phyloP scores from a whole-genome alignment of 495 filamentous ascomycete species.

The Platismatia glauca region DNA sequence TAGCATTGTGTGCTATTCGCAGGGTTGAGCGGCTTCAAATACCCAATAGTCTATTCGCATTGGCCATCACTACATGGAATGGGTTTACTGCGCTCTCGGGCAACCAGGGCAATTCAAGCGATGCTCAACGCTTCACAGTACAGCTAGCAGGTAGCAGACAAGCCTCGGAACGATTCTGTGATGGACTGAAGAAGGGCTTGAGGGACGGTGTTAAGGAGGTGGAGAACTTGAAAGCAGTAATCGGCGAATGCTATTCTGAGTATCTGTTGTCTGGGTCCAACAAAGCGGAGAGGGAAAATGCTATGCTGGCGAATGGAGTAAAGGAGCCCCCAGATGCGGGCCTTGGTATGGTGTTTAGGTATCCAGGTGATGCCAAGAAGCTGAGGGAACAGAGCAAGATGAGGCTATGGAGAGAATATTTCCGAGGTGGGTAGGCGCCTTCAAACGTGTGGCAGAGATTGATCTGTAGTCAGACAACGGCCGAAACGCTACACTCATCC shows the following conservation, averaged over 20 bases:
- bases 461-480: constrained; percentile 61
- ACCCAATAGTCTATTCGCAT: constrained; percentile 81
- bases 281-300: constrained; percentile 32
- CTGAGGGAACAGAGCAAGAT: constrained; percentile 94
- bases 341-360: constrained; percentile 84
- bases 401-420: constrained; percentile 91
- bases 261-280: constrained; percentile 59
- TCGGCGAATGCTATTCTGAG: constrained; percentile 84
- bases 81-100: constrained; percentile 45
- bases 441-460: background rate
- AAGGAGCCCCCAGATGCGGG: constrained; percentile 81
- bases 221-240: constrained; percentile 66
- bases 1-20: constrained; percentile 86
- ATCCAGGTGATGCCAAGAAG: constrained; percentile 94
- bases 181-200: constrained; percentile 82
- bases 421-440: constrained; percentile 49
- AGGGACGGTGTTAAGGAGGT: constrained; percentile 79
- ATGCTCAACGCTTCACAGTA: constrained; percentile 75
- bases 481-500: constrained; percentile 80
- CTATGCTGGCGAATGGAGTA: constrained; percentile 31
- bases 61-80: constrained; percentile 95
- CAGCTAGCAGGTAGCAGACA: constrained; percentile 81
- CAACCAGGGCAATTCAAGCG: constrained; percentile 46
- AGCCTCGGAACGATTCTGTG: constrained; percentile 90
- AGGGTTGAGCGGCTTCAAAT: constrained; percentile 88